Evolutionary conservation across 202 grass and related monocot species (phyloP).

Genomic region (Schoenoplectus tabernaemontani): DNA sequence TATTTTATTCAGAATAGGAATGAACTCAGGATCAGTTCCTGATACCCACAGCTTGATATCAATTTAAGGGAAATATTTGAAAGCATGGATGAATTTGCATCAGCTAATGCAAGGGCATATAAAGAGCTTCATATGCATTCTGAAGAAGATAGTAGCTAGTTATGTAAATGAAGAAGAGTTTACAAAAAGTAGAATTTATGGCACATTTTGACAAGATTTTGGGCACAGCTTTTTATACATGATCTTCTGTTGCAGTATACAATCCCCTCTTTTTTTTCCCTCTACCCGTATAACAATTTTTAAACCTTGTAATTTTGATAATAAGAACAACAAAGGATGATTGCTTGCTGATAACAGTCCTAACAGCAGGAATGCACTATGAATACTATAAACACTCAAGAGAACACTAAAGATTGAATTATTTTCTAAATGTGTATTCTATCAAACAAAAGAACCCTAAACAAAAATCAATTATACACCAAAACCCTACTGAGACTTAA

Average conservation of each 20-base stretch:
- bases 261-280: background rate
- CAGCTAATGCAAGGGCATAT: constrained; percentile 26
- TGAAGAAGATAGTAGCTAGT: constrained; percentile 27
- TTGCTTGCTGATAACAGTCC: background rate
- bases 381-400: background rate
- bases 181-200: background rate
- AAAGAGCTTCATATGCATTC: constrained; percentile 29
- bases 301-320: background rate
- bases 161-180: background rate
- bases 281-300: background rate
- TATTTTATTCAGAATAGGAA: constrained; percentile 20
- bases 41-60: constrained; percentile 30
- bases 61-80: constrained; percentile 12
- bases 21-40: background rate
- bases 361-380: background rate
- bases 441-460: constrained; percentile 18
- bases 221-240: background rate
- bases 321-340: background rate
- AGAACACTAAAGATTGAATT: constrained; percentile 10
- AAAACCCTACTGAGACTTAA: background rate
- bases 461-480: constrained; percentile 26
- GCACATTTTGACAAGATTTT: background rate
- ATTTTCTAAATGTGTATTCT: constrained; percentile 9
- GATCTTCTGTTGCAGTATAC: background rate
- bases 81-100: background rate